A percentile compares a stretch with the other conserved stretches of the same genome.
These are phyloP conservation scores for Keithomyces neogunnii DNA, from an alignment of 2,329 filamentous ascomycete genomes.

Conservation along the genomic window DNA sequence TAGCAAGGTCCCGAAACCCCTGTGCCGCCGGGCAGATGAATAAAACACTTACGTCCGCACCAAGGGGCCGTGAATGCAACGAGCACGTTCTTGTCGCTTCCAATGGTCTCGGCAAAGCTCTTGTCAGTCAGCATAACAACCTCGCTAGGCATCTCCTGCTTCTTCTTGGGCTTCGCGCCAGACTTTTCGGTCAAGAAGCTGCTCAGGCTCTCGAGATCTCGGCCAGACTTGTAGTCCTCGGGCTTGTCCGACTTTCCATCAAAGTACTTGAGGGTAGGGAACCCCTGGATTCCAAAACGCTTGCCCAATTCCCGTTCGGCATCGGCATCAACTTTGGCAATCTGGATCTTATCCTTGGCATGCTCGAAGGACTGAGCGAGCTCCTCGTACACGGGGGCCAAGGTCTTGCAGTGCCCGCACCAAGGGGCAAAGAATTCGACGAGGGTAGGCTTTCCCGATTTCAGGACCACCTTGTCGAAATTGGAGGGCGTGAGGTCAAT, in stretches of 20 bases:
- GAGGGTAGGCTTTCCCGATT: slow-evolving; percentile 89
- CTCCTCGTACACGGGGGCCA: slow-evolving; percentile 92
- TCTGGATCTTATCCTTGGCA: slow-evolving; percentile 64
- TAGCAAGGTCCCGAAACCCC: background rate
- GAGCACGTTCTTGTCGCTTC: slow-evolving; percentile 78
- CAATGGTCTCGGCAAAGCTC: slow-evolving; percentile 69
- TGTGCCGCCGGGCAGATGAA: background rate
- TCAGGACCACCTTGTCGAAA: slow-evolving; percentile 83
- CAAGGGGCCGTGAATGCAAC: slow-evolving; percentile 97
- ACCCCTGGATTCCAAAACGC: slow-evolving; percentile 83
- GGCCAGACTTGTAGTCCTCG: slow-evolving; percentile 74
- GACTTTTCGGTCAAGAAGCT: slow-evolving; percentile 83
- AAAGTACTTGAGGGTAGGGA: slow-evolving; percentile 96
- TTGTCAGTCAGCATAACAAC: slow-evolving; percentile 74
- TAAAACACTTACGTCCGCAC: slow-evolving; percentile 78
- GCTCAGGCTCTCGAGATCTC: slow-evolving; percentile 78
- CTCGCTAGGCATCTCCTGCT: slow-evolving; percentile 62
- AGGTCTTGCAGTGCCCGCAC: slow-evolving; percentile 98
- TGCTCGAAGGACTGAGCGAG: slow-evolving; percentile 67
- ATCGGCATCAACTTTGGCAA: slow-evolving; percentile 96
- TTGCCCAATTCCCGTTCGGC: slow-evolving; percentile 76
- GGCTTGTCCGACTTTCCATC: slow-evolving; percentile 88
- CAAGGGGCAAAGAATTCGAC: slow-evolving; percentile 98
- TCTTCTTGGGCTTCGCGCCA: slow-evolving; percentile 70
- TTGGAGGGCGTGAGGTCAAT: slow-evolving; percentile 83